These are phyloP conservation scores for Aspergillus persii DNA, from an alignment of 2,329 filamentous ascomycete species.

Conservation along the genomic window DNA sequence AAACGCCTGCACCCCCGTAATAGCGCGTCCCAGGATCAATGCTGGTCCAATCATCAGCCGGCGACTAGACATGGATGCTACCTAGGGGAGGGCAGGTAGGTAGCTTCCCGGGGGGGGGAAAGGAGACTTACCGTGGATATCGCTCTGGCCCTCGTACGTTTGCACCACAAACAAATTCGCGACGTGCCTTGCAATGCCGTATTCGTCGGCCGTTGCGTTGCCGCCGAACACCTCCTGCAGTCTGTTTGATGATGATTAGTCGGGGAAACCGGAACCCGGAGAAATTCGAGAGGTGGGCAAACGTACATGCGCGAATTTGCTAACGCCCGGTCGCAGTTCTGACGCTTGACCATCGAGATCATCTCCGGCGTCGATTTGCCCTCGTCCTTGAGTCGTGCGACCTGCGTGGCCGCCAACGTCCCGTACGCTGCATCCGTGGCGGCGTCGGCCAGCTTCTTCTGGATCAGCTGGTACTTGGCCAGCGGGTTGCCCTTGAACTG, in stretches of 20 bases:
- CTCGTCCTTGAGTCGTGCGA: conserved; percentile 88
- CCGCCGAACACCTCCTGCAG: conserved; percentile 96
- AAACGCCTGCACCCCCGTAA: conserved; percentile 77
- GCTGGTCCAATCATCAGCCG: conserved; percentile 43
- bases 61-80: background rate
- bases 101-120: background rate
- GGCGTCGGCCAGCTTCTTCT: conserved; percentile 96
- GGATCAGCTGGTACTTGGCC: conserved; percentile 92
- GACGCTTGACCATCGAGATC: conserved; percentile 94
- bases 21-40: conserved; percentile 66
- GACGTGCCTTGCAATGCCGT: conserved; percentile 90
- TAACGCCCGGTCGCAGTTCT: conserved; percentile 92
- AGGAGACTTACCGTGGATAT: conserved; percentile 79
- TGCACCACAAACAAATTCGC: conserved; percentile 96
- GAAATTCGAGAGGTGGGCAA: background rate
- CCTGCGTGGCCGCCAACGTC: conserved; percentile 84
- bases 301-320: conserved; percentile 67
- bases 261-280: background rate
- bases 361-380: conserved; percentile 88
- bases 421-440: conserved; percentile 88
- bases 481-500: conserved; percentile 96
- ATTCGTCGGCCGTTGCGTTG: conserved; percentile 98
- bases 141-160: conserved; percentile 97
- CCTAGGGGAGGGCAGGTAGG: background rate
- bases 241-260: conserved; percentile 32